phyloP scores from a whole-genome alignment of 2,329 filamentous ascomycete species.

The Chaetomiaceae sp. region DNA sequence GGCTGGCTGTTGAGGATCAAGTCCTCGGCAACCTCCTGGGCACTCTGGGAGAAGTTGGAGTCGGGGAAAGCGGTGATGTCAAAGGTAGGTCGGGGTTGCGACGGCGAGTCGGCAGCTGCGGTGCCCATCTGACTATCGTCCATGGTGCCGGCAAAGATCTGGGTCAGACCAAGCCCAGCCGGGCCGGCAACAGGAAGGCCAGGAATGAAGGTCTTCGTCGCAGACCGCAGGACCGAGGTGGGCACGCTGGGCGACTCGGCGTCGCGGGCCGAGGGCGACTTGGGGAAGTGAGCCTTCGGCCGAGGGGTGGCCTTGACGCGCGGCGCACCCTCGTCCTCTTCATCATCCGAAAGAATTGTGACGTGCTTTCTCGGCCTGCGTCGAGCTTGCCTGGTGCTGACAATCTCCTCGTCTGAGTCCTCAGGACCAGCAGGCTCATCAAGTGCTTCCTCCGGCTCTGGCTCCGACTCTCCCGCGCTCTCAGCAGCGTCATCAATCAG shows the following conservation, averaged over 20 bases:
- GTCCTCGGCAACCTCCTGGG: conserved; percentile 48
- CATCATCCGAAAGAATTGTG: conserved; percentile 58
- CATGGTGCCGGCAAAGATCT: conserved; percentile 88
- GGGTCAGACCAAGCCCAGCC: conserved; percentile 69
- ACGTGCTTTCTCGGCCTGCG: conserved; percentile 46
- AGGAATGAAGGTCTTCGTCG: conserved; percentile 64
- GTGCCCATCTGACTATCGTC: conserved; percentile 50
- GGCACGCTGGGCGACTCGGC: conserved; percentile 49
- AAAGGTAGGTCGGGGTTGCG: conserved; percentile 50
- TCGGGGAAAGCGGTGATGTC: conserved; percentile 49
- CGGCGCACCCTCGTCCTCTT: conserved; percentile 46
- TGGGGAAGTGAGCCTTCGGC: conserved; percentile 36
- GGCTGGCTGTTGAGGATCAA: conserved; percentile 45
- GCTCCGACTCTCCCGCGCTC: conserved; percentile 24
- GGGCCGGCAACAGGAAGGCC: conserved; percentile 52
- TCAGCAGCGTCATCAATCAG: conserved; percentile 22
- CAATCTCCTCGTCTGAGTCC: conserved; percentile 31
- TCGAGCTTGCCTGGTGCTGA: conserved; percentile 36
- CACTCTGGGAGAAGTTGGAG: conserved; percentile 55
- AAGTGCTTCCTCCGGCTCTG: conserved; percentile 29
- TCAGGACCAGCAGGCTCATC: conserved; percentile 29
- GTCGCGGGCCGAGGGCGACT: conserved; percentile 38
- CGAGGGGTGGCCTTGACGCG: conserved; percentile 42
- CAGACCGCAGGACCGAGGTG: conserved; percentile 60
- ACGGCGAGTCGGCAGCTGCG: conserved; percentile 32